Evolutionary conservation across 2,329 filamentous ascomycete genomes (phyloP).

Genomic region (Chrysoporthe cubensis): DNA sequence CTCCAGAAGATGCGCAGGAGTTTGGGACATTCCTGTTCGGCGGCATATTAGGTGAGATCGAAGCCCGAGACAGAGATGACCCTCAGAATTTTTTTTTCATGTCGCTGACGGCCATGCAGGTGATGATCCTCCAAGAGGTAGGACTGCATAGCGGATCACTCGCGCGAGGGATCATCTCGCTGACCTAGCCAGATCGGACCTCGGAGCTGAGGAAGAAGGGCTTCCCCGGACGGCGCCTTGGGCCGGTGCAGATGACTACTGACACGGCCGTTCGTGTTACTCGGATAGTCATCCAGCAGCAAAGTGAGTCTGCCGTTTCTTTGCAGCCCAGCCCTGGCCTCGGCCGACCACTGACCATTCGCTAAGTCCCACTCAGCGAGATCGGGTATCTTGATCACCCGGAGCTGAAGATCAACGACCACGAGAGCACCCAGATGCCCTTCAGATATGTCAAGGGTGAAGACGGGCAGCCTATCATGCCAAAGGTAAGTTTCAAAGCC

Average conservation of each 20-base stretch:
- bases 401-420: slow-evolving; percentile 85
- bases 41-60: slow-evolving; percentile 79
- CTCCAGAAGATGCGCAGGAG: slow-evolving; percentile 76
- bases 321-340: background rate
- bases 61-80: background rate
- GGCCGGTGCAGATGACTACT: slow-evolving; percentile 96
- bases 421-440: slow-evolving; percentile 96
- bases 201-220: slow-evolving; percentile 95
- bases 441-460: slow-evolving; percentile 88
- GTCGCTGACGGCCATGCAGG: slow-evolving; percentile 54
- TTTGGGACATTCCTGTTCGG: slow-evolving; percentile 97
- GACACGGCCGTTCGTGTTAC: slow-evolving; percentile 96
- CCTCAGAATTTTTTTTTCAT: background rate
- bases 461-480: slow-evolving; percentile 85
- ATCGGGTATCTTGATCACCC: slow-evolving; percentile 87
- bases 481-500: slow-evolving; percentile 63
- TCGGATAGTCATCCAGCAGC: slow-evolving; percentile 82
- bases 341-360: slow-evolving; percentile 12
- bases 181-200: slow-evolving; percentile 71
- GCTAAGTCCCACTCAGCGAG: slow-evolving; percentile 76
- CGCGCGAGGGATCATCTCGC: background rate
- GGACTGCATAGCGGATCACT: slow-evolving; percentile 34
- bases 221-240: slow-evolving; percentile 83
- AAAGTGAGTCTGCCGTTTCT: slow-evolving; percentile 58
- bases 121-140: slow-evolving; percentile 91